Evolutionary conservation across 441 rosid genomes (phyloP), one percentile per base, ranked within the genome.

Genomic region (Populus tomentosa): DNA sequence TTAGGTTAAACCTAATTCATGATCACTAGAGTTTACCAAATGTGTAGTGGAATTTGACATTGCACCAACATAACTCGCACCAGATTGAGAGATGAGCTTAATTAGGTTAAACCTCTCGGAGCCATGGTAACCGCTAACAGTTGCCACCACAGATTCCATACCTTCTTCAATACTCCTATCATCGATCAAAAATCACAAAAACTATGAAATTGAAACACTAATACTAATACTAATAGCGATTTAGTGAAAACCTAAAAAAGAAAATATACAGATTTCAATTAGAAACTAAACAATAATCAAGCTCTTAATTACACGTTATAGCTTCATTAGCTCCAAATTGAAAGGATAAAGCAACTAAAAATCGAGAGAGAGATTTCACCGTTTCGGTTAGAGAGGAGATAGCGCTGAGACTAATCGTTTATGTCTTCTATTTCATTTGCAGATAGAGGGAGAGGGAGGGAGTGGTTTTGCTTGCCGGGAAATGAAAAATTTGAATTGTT

Each of bases 121-220:
- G 5, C 97, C 98, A 11, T 88, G 89, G 86, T 92, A 94, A 3
- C 99, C 99, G 74, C 96, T 96, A 4, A 96, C 97, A 0, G 97
- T 86, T 28, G 94, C 96, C 18, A 96, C 89, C 77, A 96, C 98
- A 9, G 88, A 81, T 28, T 91, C 94, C 99, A 96, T 94, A 32
- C 90, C 95, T n/a, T 69, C 94, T 85, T 70, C 40, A 69, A 82
- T 64, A 4, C 72, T 46, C 28, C 28, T 16, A 71, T 67, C 72
- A 20, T 38, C 7, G 28, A 40, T 3, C 18, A 6, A 62, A n/a
- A 66, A 26, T 62, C 76, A 38, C 16, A 9, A 42, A 46, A 24
- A 33, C 5, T 0, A 67, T 3, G 7, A 32, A 8, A 70, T 4
- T 5, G 23, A 21, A 24, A 1, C 28, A 23, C 20, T 11, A 38